Evolutionary conservation across 176 grass and related monocot genomes (phyloP).

Genomic region (Oryza rufipogon): DNA sequence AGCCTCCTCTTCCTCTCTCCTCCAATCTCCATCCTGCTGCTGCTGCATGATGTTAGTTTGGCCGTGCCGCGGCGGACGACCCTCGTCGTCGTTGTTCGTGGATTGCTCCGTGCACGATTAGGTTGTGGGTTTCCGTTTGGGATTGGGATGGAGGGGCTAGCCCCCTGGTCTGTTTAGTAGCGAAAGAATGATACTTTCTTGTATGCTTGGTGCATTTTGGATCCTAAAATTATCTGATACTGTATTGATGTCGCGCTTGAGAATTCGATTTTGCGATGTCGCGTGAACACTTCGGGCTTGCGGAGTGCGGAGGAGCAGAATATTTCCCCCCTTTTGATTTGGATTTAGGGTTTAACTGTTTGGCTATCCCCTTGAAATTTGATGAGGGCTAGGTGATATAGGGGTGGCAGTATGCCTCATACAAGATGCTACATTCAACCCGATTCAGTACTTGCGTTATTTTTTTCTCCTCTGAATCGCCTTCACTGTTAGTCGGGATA

Average conservation of each 20-base stretch:
- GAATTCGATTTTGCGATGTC: neutral
- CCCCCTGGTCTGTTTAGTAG: neutral
- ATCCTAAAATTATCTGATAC: neutral
- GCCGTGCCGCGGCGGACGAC: neutral
- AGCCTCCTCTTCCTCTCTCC: neutral
- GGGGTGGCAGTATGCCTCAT: neutral
- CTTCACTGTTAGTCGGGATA: neutral
- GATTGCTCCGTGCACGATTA: neutral
- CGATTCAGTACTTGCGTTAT: neutral
- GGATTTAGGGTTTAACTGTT: neutral
- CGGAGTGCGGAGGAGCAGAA: neutral
- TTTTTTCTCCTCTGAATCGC: conserved; percentile 13
- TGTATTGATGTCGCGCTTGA: neutral
- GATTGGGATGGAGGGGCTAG: neutral
- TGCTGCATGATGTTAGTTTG: neutral
- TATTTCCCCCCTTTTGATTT: neutral
- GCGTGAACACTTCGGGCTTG: neutral
- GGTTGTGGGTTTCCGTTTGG: neutral
- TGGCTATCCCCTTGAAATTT: neutral
- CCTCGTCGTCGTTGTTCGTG: neutral
- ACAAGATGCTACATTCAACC: neutral
- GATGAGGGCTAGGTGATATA: neutral
- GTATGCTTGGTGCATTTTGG: neutral
- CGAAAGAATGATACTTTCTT: neutral
- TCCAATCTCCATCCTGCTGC: neutral